Evolutionary conservation across 805 yeast species (phyloP), one percentile per base, ranked within the genome.

Genomic region (Candida hungchunana): DNA sequence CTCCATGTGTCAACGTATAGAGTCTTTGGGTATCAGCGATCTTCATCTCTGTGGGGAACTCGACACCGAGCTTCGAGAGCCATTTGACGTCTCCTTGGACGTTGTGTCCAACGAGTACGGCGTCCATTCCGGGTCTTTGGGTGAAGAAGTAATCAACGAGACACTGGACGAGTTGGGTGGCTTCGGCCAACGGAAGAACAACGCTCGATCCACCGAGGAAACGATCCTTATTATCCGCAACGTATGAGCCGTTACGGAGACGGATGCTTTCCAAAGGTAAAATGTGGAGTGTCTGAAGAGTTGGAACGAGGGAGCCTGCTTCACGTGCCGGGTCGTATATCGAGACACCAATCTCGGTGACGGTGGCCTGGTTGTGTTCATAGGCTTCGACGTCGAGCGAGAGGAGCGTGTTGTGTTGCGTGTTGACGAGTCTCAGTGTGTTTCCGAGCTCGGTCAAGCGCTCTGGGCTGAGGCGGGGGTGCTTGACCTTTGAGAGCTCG

Each of bases 101-200:
- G 32, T 68, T 69, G 55, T 81, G 89, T 1, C 86, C 88, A 17
- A 80, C 79, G 27, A 77, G 60, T 0, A 66, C 61, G 14, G 64
- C 53, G 14, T 46, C 43, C 51, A 56, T 48, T 0, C 53, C 64
- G 27, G 55, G 47, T 24, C 49, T 45, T 9, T 60, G 50, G 5
- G 44, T 37, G 44, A 73, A 63, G 46, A 73, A 75, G 36, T 60
- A 61, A 33, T 73, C 56, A 3, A 77, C 48, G 17, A 76, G 43
- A 4, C 55, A 38, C 32, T 75, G 75, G 2, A 75, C 44, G 29
- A 71, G 60, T 1, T 41, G 43, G 1, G 55, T 59, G 5, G 71
- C 62, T 17, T 69, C 64, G 3, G 43, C 36, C 26, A 62, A 35
- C 4, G 60, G 36, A 58, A 79, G 47, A 3, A 69, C 56, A 6